Conservation (phyloP, 176 grass and related monocot genomes). For the Pontederia paniculata region DNA sequence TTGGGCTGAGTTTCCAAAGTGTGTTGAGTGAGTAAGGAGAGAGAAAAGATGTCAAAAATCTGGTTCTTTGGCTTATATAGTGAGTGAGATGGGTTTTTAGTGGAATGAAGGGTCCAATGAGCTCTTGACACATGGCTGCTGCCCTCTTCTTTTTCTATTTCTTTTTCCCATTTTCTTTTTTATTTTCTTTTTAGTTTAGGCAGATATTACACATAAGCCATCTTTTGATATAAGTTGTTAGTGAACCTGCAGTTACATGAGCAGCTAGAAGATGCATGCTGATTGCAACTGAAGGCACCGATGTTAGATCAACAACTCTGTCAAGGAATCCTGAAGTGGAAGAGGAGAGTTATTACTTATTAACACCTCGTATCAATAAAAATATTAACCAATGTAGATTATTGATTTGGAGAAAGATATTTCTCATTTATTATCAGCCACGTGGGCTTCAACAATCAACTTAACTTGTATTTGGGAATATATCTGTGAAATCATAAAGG, state of each 20-base stretch:
- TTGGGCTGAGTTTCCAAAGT: no score
- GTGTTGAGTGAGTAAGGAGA: no score
- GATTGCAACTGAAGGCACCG: conserved; percentile 88
- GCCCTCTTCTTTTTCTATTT: no score
- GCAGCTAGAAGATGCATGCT: conserved; percentile 81
- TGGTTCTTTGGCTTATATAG: no score
- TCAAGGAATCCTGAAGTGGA: conserved; percentile 68
- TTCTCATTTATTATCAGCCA: conserved; percentile 86
- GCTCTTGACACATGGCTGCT: no score
- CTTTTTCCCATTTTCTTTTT: no score
- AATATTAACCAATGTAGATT: background rate
- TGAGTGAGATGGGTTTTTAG: no score
- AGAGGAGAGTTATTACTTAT: conserved; percentile 33
- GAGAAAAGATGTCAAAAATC: no score
- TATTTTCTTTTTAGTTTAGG: no score
- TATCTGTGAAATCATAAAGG: conserved; percentile 40
- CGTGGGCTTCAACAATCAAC: conserved; percentile 90
- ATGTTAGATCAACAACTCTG: conserved; percentile 85
- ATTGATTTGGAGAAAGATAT: background rate
- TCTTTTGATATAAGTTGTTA: background rate
- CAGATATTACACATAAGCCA: background rate
- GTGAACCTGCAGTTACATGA: conserved; percentile 73
- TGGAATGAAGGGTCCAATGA: no score
- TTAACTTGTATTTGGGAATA: conserved; percentile 96
- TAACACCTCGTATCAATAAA: background rate